Evolutionary conservation across 768 basidiomycete species (phyloP).

Genomic region (Dentipellis fragilis): DNA sequence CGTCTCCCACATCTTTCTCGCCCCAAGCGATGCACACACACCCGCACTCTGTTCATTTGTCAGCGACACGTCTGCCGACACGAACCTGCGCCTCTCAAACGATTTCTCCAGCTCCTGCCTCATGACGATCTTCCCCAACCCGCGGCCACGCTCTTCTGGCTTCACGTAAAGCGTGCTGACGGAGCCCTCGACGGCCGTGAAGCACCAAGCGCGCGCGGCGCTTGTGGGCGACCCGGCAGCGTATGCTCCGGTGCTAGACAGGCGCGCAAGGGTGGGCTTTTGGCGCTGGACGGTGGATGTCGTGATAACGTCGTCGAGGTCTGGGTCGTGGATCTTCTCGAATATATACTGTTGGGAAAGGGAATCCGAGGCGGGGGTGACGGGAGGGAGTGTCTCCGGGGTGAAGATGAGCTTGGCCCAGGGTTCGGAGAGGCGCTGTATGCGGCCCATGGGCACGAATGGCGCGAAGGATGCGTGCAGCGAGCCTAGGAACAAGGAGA

Average conservation of each 20-base stretch:
- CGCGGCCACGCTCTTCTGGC: conserved; percentile 1
- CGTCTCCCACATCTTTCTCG: not conserved
- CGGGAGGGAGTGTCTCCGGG: not conserved
- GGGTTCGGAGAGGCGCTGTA: not conserved
- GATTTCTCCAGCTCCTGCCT: conserved; percentile 4
- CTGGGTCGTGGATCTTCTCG: not conserved
- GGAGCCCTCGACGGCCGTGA: conserved; percentile 3
- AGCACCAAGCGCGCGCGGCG: conserved; percentile 4
- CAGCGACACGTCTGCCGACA: not conserved
- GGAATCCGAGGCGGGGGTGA: not conserved
- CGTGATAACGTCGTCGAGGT: not conserved
- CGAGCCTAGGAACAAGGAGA: not conserved
- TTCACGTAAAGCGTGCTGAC: conserved; percentile 6
- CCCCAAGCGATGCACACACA: not conserved
- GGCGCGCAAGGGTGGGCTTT: not conserved
- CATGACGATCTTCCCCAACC: conserved; percentile 4
- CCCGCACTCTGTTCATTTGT: not conserved
- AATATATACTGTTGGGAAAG: not conserved
- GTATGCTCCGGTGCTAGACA: conserved; percentile 3
- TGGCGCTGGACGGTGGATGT: not conserved
- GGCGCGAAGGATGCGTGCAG: not conserved
- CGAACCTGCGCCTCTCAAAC: not conserved
- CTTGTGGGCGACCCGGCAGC: not conserved
- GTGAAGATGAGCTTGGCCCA: conserved; percentile 1
- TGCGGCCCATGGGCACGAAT: not conserved